Evolutionary conservation across 2,329 filamentous ascomycete genomes (phyloP).

Genomic region (Aureobasidium sp.): DNA sequence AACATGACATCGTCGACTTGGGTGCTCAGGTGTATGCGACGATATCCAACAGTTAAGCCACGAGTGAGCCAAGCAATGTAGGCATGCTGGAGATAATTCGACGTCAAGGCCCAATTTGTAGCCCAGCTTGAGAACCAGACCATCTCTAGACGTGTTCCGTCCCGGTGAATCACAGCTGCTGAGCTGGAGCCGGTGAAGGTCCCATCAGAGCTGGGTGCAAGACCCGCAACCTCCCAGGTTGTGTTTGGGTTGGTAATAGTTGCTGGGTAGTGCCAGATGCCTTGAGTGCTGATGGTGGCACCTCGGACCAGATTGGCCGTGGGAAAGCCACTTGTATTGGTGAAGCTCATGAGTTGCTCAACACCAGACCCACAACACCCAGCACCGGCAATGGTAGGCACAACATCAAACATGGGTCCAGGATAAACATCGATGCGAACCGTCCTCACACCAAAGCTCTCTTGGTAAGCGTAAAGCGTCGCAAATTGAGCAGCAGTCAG

Average conservation of each 20-base stretch:
- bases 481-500: constrained; percentile 49
- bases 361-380: constrained; percentile 42
- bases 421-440: constrained; percentile 52
- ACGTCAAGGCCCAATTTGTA: constrained; percentile 43
- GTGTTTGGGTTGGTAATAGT: constrained; percentile 44
- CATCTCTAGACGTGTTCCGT: constrained; percentile 51
- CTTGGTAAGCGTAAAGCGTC: constrained; percentile 49
- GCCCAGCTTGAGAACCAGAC: constrained; percentile 51
- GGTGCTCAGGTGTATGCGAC: constrained; percentile 45
- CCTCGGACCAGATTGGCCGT: constrained; percentile 42
- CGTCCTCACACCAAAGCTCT: constrained; percentile 50
- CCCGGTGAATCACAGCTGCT: constrained; percentile 53
- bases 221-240: constrained; percentile 47
- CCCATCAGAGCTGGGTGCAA: constrained; percentile 34
- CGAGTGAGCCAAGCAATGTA: constrained; percentile 56
- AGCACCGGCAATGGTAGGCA: constrained; percentile 26
- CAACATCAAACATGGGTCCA: constrained; percentile 35
- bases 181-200: constrained; percentile 32
- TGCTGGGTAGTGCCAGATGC: constrained; percentile 52
- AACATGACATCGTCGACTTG: constrained; percentile 58
- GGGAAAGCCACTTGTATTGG: constrained; percentile 44
- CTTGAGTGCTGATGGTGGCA: constrained; percentile 38
- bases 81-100: constrained; percentile 51
- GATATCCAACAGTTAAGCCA: constrained; percentile 47
- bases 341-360: constrained; percentile 46